These are phyloP conservation scores for Protoeuglena noctilucae DNA, from an alignment of 139 green algal genomes.

Conservation along the genomic window DNA sequence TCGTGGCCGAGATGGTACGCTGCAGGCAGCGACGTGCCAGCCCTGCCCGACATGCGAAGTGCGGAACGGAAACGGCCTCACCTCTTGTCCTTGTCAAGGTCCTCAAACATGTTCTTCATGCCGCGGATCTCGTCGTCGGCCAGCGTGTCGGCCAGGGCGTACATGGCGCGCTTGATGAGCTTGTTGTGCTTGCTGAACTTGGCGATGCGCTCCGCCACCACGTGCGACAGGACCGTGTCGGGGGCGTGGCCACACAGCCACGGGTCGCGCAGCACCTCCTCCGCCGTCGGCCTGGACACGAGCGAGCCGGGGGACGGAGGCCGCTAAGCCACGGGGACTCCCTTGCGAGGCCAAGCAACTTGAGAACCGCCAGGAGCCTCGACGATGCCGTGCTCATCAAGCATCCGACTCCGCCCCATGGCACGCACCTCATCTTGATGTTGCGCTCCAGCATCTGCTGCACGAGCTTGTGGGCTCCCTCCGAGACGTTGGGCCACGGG, in stretches of 20 bases:
- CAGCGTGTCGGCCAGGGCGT: not conserved
- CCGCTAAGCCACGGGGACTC: no score
- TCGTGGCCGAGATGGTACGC: no score
- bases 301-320: no score
- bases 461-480: slow-evolving; percentile 23
- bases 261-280: slow-evolving; percentile 33
- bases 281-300: not conserved
- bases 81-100: slow-evolving; percentile 51
- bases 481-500: slow-evolving; percentile 57
- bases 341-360: no score
- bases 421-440: slow-evolving; percentile 18
- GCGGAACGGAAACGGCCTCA: no score
- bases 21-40: no score
- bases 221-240: slow-evolving; percentile 32
- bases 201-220: slow-evolving; percentile 46
- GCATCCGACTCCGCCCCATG: no score
- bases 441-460: slow-evolving; percentile 29
- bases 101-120: slow-evolving; percentile 56
- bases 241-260: slow-evolving; percentile 40
- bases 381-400: no score
- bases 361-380: no score
- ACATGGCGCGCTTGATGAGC: slow-evolving; percentile 60
- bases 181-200: slow-evolving; percentile 65
- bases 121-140: slow-evolving; percentile 18
- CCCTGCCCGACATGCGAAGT: no score